Evolutionary conservation across 257 asterid genomes (phyloP).

Genomic region (Coffea canephora): DNA sequence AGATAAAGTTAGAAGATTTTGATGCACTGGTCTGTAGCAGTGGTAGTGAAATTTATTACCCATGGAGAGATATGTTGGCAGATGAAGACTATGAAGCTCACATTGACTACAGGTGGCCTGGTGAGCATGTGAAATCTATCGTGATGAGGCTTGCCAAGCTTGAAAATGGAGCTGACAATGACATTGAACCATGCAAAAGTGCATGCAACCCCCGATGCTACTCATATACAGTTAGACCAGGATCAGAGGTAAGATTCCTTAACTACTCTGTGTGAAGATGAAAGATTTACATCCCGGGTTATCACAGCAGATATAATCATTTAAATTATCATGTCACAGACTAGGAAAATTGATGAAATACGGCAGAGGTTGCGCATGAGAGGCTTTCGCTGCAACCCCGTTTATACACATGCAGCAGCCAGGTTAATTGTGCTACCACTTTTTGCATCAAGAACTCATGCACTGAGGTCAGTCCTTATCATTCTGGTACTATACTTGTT

Average conservation of each 20-base stretch:
- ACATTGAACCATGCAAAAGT: slow-evolving; percentile 34
- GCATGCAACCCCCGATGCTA: slow-evolving; percentile 53
- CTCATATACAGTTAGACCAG: slow-evolving; percentile 52
- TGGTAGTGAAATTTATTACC: slow-evolving; percentile 63
- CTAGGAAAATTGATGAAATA: slow-evolving; percentile 48
- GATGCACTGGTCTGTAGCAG: slow-evolving; percentile 62
- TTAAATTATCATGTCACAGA: slow-evolving; percentile 29
- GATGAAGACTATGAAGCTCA: slow-evolving; percentile 63
- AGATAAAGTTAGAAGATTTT: slow-evolving; percentile 41
- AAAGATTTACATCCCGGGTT: slow-evolving; percentile 8
- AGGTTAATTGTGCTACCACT: slow-evolving; percentile 58
- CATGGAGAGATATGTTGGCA: slow-evolving; percentile 53
- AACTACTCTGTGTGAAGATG: slow-evolving; percentile 11
- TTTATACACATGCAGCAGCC: slow-evolving; percentile 52
- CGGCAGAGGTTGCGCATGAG: slow-evolving; percentile 67
- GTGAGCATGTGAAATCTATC: slow-evolving; percentile 49
- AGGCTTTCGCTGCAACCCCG: slow-evolving; percentile 60
- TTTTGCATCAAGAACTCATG: slow-evolving; percentile 64
- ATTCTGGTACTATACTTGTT: background rate
- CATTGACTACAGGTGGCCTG: slow-evolving; percentile 64
- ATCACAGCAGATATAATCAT: slow-evolving; percentile 9
- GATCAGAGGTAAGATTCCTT: slow-evolving; percentile 45
- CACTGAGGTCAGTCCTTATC: slow-evolving; percentile 45
- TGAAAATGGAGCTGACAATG: slow-evolving; percentile 40
- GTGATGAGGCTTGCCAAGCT: slow-evolving; percentile 43